Percentiles rank a stretch among this genome's conserved stretches.
phyloP scores from a whole-genome alignment of 176 grass and related monocot genomes.

The Ensete ventricosum region DNA sequence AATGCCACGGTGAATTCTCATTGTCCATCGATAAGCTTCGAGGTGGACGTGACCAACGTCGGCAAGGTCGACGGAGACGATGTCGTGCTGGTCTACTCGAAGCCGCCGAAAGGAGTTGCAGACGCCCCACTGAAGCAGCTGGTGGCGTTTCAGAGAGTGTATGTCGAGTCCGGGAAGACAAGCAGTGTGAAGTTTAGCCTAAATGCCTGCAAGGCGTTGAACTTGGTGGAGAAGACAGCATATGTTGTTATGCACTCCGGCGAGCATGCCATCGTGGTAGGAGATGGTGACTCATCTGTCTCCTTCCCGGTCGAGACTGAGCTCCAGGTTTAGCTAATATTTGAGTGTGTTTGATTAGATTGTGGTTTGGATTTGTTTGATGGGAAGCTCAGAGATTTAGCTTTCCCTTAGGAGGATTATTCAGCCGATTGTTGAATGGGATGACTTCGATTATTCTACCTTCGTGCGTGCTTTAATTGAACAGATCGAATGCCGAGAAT shows the following conservation, averaged over 20 bases:
- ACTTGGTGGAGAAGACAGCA: not conserved
- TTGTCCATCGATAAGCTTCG: not conserved
- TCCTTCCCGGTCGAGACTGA: not conserved
- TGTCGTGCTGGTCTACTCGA: not conserved
- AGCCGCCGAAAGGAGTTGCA: not conserved
- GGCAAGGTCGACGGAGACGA: not conserved
- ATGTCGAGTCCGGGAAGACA: not conserved
- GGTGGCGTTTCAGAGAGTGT: not conserved
- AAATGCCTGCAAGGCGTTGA: constrained; percentile 3
- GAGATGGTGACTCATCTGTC: not conserved
- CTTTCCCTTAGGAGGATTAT: too few species aligned
- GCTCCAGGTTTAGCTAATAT: not conserved
- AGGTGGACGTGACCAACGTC: not conserved
- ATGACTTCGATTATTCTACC: too few species aligned
- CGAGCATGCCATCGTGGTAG: not conserved
- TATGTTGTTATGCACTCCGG: not conserved
- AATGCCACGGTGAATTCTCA: not conserved
- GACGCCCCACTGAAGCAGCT: not conserved
- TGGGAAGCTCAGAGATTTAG: too few species aligned
- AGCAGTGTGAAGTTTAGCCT: not conserved
- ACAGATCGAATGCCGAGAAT: too few species aligned
- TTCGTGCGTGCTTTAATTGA: too few species aligned
- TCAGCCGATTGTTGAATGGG: too few species aligned
- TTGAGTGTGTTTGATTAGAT: too few species aligned
- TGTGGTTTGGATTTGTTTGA: too few species aligned